These are phyloP conservation scores for Omphalotus guepiniiformis DNA, from an alignment of 768 basidiomycete genomes.

Conservation along the genomic window DNA sequence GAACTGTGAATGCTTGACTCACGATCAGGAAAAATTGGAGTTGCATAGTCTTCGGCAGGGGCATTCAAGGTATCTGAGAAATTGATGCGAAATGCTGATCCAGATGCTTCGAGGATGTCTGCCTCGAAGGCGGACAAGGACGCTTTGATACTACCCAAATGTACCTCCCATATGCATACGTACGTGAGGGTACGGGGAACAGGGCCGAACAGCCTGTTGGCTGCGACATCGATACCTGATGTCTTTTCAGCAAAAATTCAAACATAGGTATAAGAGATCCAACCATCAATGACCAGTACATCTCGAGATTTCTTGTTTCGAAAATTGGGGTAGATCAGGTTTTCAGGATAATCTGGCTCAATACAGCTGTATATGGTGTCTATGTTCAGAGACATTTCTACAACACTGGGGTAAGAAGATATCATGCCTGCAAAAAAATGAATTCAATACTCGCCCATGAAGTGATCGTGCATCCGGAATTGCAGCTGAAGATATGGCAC, in stretches of 20 bases:
- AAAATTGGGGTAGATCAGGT: constrained; percentile 26
- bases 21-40: constrained; percentile 77
- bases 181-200: constrained; percentile 82
- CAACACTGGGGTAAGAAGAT: constrained; percentile 5
- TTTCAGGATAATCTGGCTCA: constrained; percentile 41
- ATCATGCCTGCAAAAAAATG: constrained; percentile 3
- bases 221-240: constrained; percentile 76
- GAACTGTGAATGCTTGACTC: constrained; percentile 19
- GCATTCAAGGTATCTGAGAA: constrained; percentile 77
- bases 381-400: constrained; percentile 78
- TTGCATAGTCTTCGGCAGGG: constrained; percentile 63
- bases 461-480: constrained; percentile 79
- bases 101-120: constrained; percentile 46
- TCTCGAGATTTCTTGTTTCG: constrained; percentile 18
- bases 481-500: constrained; percentile 72
- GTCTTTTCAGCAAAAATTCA: background rate
- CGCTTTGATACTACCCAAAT: constrained; percentile 59
- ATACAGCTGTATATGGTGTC: constrained; percentile 55
- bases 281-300: constrained; percentile 50
- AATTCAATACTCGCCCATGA: constrained; percentile 61
- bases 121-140: constrained; percentile 52
- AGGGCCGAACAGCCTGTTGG: constrained; percentile 87
- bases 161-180: constrained; percentile 90
- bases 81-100: constrained; percentile 59
- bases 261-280: constrained; percentile 5